Evolutionary conservation across 2,329 filamentous ascomycete species (phyloP), one percentile per base, ranked within the genome.

Genomic region (Sclerotinia spermophila): DNA sequence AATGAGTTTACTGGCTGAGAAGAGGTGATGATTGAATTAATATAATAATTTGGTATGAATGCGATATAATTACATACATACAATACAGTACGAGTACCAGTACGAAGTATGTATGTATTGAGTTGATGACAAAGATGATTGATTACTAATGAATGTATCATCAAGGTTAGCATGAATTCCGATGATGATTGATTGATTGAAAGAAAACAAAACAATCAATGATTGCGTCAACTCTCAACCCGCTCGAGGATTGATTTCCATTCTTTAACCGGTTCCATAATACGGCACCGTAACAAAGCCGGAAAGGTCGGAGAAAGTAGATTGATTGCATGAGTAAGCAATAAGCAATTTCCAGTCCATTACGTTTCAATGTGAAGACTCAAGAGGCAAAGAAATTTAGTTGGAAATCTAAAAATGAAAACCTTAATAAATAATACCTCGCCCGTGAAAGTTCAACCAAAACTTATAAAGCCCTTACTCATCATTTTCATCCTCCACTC

Each of bases 241-340:
- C 53, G n/a, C n/a, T 45, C 21, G 44, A 11, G 21, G 44, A 45
- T 45, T n/a, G 24, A 27, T 5, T 51, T 33, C 17, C 30, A 35
- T 35, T 11, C 30, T 33, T 56, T 56, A 4, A 55, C 8, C 19
- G 33, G 11, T 40, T 38, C 56, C 33, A 62, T 42, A 13, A 33
- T 30, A 27, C 42, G 21, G 24, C 30, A 51, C 42, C 30, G 24
- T 21, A 51, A 65, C 61, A 38, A 53, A 51, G 33, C 44, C 62
- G 62, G 62, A 66, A 66, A 30, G 45, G n/a, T 66, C 67, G 67
- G 67, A 69, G 67, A 33, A 30, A 30, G 64, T 21, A 42, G 11
- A 15, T 17, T 19, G n/a, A n/a, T n/a, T n/a, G 66, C 21, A 30
- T 60, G 42, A 53, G 44, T 53, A 42, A 53, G 61, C 51, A 45